Percentiles rank a stretch among this genome's conserved stretches.
phyloP scores from a whole-genome alignment of 2,329 filamentous ascomycete genomes.

The Penicillium italicum region DNA sequence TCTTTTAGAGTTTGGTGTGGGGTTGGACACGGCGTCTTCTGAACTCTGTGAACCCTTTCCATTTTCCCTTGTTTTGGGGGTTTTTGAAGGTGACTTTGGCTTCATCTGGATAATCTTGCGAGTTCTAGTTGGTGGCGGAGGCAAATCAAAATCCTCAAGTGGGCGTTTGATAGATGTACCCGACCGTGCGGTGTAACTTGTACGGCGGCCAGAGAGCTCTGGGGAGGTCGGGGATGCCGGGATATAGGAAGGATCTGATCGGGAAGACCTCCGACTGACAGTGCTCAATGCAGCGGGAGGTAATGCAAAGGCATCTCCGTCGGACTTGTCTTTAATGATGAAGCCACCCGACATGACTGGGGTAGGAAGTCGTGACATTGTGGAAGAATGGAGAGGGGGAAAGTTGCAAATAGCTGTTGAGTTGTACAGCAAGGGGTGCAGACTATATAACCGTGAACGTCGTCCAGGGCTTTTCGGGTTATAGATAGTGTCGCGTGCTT shows the following conservation, averaged over 20 bases:
- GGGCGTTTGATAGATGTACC: conserved; percentile 40
- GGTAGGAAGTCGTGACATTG: conserved; percentile 38
- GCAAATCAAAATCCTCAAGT: conserved; percentile 65
- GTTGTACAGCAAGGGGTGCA: conserved; percentile 4
- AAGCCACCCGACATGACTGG: conserved; percentile 41
- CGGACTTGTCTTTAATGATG: conserved; percentile 36
- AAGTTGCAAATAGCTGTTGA: not conserved
- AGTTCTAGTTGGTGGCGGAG: conserved; percentile 84
- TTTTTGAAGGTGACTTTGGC: conserved; percentile 49
- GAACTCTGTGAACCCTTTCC: conserved; percentile 18
- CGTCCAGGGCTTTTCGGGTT: not conserved
- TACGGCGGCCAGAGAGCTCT: conserved; percentile 22
- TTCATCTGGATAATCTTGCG: conserved; percentile 99
- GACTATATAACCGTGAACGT: conserved; percentile 14
- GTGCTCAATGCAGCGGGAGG: conserved; percentile 37
- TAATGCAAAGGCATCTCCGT: conserved; percentile 35
- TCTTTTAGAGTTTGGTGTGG: conserved; percentile 57
- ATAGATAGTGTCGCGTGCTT: conserved; percentile 37
- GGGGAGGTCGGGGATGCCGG: conserved; percentile 38
- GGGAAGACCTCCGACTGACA: conserved; percentile 28
- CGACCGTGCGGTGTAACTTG: conserved; percentile 26
- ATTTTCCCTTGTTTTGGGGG: conserved; percentile 31
- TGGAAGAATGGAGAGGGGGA: not conserved
- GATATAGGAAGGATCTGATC: conserved; percentile 29
- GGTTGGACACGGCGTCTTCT: conserved; percentile 23